Evolutionary conservation across 306 rosid species (phyloP), one percentile per base, ranked within the genome.

Genomic region (Alnus rubra): DNA sequence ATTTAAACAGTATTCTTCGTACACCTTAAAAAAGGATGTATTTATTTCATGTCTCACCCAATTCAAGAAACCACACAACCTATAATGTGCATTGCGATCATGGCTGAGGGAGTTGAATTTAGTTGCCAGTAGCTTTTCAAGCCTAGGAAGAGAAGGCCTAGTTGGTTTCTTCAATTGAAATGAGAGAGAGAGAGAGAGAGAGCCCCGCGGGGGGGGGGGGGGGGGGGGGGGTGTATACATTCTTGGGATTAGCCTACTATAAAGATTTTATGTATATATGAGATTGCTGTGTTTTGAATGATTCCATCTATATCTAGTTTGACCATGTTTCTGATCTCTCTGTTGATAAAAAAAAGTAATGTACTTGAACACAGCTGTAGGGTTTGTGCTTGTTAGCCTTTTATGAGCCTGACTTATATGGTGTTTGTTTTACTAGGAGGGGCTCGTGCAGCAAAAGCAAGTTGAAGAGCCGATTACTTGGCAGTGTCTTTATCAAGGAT

Each of bases 371-470:
- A 4, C 74, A 31, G 37, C 16, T 54, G 6, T 33, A 9, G 28
- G 23, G 33, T 39, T 15, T 69, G 19, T 78, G 54, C 13, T 58
- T 65, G 62, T 55, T 8, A 35, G 74, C 80, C 74, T 76, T 63
- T 50, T 48, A 54, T 35, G 59, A 9, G 76, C 76, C 75, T 83
- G 75, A 70, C 80, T 33, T 56, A 78, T 81, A 77, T 76, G 74
- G 19, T 63, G 48, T 45, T 69, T 82, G 63, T 64, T 80, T 69
- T 78, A 33, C 63, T 53, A 92, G 97, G 92, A 72, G 88, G 91
- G 69, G 74, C 85, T 79, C 88, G 85, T 51, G 84, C 86, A 30
- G 80, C 86, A 52, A 83, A 74, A 51, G 85, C 90, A 51, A 87
- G 88, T 68, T 90, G 88, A 93, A 85, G 83, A 63, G 64, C 75